These are phyloP conservation scores for Starmera amethionina DNA, from an alignment of 805 yeast genomes.

Conservation along the genomic window DNA sequence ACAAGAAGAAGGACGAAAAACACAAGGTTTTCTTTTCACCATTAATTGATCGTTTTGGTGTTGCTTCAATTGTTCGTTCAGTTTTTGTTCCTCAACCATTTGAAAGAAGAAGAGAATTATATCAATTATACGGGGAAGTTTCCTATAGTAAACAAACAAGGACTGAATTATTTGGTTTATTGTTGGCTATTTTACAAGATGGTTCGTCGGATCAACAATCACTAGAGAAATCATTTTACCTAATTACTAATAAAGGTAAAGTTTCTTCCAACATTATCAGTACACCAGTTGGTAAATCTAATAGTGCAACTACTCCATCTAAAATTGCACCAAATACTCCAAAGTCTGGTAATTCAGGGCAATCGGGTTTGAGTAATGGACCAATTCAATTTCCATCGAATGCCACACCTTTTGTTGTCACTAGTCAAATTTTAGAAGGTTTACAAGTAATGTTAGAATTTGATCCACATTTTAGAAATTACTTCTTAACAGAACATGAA, in stretches of 20 bases:
- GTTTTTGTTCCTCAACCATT: conserved; percentile 66
- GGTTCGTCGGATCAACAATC: conserved; percentile 55
- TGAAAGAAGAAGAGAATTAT: conserved; percentile 50
- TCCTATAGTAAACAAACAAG: conserved; percentile 75
- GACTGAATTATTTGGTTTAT: conserved; percentile 57
- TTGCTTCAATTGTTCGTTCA: conserved; percentile 60
- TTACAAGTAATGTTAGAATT: conserved; percentile 60
- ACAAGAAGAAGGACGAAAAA: conserved; percentile 20
- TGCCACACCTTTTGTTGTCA: conserved; percentile 60
- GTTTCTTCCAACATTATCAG: conserved; percentile 8
- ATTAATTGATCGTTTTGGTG: conserved; percentile 64
- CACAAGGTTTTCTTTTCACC: conserved; percentile 46
- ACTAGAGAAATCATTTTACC: conserved; percentile 51
- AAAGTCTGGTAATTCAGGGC: conserved; percentile 1
- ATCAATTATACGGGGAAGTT: conserved; percentile 54
- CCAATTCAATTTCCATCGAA: conserved; percentile 42
- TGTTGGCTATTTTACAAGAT: conserved; percentile 64
- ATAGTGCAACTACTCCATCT: conserved; percentile 1
- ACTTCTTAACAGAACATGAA: conserved; percentile 73
- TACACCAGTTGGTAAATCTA: not conserved
- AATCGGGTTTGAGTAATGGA: conserved; percentile 42
- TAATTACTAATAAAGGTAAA: conserved; percentile 42
- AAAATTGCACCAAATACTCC: conserved; percentile 13
- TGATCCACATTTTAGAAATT: conserved; percentile 59
- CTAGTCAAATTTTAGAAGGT: conserved; percentile 69